Percentiles rank a stretch among this genome's conserved stretches.
Evolutionary conservation across 352 stramenopile species (phyloP).

Genomic region (Phytopythium helicoides): DNA sequence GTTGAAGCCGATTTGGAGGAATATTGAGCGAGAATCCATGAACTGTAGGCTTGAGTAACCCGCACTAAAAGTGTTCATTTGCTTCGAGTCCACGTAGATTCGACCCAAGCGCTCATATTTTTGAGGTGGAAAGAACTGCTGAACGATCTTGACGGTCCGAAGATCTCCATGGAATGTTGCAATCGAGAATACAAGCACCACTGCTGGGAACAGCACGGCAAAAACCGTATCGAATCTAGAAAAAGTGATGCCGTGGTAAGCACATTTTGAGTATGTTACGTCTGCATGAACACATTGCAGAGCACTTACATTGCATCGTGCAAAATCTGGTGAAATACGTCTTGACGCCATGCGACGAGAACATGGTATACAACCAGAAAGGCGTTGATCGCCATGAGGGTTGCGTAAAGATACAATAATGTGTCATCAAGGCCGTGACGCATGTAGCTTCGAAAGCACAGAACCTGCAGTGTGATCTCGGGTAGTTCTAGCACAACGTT

Average conservation of each 20-base stretch:
- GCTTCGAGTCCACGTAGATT: constrained; percentile 22
- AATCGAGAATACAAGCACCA: constrained; percentile 27
- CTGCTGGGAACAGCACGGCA: constrained; percentile 32
- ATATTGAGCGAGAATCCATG: constrained; percentile 7
- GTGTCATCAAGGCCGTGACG: constrained; percentile 14
- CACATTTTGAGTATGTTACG: background rate
- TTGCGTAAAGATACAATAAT: constrained; percentile 30
- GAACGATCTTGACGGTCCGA: constrained; percentile 21
- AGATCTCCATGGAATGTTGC: constrained; percentile 31
- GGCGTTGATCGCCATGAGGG: constrained; percentile 36
- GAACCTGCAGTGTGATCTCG: constrained; percentile 24
- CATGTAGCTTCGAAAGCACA: constrained; percentile 25
- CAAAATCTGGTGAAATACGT: constrained; percentile 26
- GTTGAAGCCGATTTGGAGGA: constrained; percentile 33
- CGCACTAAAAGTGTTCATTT: constrained; percentile 36
- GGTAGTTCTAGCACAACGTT: constrained; percentile 28
- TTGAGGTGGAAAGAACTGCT: constrained; percentile 34
- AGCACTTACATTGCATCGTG: constrained; percentile 40
- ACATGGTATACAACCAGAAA: constrained; percentile 32
- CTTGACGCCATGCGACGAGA: constrained; percentile 27
- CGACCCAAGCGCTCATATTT: constrained; percentile 30
- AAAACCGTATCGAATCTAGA: constrained; percentile 32
- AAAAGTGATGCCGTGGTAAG: too few species aligned
- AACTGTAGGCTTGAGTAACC: constrained; percentile 29
- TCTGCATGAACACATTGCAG: too few species aligned